Conservation (phyloP, 1,139 yeast genomes). For the Geotrichum reessii region DNA sequence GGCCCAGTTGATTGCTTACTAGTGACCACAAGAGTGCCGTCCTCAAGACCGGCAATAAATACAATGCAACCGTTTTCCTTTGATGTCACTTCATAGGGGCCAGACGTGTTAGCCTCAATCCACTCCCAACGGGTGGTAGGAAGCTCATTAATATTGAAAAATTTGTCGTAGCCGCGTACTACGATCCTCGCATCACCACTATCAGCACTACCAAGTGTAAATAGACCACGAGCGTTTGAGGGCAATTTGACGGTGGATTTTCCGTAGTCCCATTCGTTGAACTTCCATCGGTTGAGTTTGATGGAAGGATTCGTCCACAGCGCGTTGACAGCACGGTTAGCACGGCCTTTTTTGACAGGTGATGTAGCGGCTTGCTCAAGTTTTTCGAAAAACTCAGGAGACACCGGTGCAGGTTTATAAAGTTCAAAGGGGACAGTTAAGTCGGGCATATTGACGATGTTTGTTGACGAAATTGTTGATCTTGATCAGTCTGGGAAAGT, state of each 20-base stretch:
- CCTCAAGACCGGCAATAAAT: conserved; percentile 66
- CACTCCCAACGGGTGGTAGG: conserved; percentile 46
- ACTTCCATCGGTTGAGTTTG: conserved; percentile 56
- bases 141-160: conserved; percentile 75
- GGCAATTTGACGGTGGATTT: conserved; percentile 54
- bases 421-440: conserved; percentile 11
- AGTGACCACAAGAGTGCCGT: conserved; percentile 72
- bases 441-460: not conserved
- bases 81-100: conserved; percentile 75
- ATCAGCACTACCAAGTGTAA: conserved; percentile 43
- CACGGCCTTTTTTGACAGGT: conserved; percentile 23
- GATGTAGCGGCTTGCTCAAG: conserved; percentile 11
- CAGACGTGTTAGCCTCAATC: conserved; percentile 47
- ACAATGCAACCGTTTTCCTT: conserved; percentile 95
- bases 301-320: conserved; percentile 32
- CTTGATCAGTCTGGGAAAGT: too few species aligned
- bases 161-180: conserved; percentile 90
- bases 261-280: conserved; percentile 83
- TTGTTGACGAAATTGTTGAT: not conserved
- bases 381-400: conserved; percentile 4
- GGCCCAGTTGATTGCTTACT: conserved; percentile 86
- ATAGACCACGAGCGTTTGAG: conserved; percentile 76
- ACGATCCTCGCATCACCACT: conserved; percentile 41
- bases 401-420: conserved; percentile 5
- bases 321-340: conserved; percentile 23